phyloP scores from a whole-genome alignment of 2,329 filamentous ascomycete species.

The Cladosporium sp. region DNA sequence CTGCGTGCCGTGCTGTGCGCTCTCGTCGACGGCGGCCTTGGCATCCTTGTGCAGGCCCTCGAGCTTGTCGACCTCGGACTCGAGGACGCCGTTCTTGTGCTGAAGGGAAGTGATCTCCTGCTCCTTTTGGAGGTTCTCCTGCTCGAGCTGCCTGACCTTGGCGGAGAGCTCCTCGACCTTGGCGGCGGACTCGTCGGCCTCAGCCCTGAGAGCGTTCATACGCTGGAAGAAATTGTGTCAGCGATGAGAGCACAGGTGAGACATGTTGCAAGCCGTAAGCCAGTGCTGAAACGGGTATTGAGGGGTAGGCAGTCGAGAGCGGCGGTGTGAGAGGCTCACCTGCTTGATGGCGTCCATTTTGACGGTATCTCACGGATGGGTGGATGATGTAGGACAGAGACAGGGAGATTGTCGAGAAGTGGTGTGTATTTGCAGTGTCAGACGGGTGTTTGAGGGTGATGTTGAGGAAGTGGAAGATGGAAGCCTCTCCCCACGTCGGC shows the following conservation, averaged over 20 bases:
- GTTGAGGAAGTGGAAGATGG: conserved; percentile 14
- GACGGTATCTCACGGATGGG: conserved; percentile 15
- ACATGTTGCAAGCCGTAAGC: conserved; percentile 12
- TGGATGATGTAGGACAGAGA: background rate
- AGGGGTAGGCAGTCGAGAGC: conserved; percentile 21
- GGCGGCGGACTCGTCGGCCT: conserved; percentile 78
- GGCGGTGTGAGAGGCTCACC: conserved; percentile 30
- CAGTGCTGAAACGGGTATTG: conserved; percentile 14
- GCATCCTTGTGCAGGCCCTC: conserved; percentile 77
- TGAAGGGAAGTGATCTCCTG: conserved; percentile 95
- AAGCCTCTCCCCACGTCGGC: background rate
- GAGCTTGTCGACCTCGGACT: conserved; percentile 87
- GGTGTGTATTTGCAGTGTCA: background rate
- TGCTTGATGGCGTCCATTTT: conserved; percentile 43
- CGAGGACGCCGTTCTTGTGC: conserved; percentile 91
- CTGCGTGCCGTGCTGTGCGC: conserved; percentile 76
- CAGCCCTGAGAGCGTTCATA: conserved; percentile 90
- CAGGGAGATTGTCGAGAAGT: background rate
- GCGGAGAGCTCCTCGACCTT: conserved; percentile 83
- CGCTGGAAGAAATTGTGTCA: conserved; percentile 55
- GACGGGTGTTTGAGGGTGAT: conserved; percentile 6
- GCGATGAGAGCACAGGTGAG: conserved; percentile 11
- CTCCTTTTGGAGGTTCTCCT: conserved; percentile 94
- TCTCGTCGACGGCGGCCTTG: conserved; percentile 82
- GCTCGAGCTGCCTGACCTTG: conserved; percentile 86